phyloP scores from a whole-genome alignment of 495 filamentous ascomycete species.

The Apodospora peruviana region DNA sequence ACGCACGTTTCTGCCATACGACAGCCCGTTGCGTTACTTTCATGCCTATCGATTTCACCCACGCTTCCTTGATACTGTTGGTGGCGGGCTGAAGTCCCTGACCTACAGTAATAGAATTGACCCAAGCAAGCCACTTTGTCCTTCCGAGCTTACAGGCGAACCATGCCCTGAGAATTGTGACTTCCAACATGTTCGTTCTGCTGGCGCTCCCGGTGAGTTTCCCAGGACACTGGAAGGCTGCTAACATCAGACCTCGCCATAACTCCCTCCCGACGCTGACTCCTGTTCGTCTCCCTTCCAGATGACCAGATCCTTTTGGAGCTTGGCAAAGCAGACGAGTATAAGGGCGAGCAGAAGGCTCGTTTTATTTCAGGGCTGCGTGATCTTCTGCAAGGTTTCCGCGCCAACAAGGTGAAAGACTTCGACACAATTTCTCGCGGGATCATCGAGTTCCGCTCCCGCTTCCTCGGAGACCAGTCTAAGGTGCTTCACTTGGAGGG shows the following conservation, averaged over 20 bases:
- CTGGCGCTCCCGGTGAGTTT: conserved; percentile 76
- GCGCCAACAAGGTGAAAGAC: conserved; percentile 67
- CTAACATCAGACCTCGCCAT: conserved; percentile 25
- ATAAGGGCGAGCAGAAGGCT: conserved; percentile 61
- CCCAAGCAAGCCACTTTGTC: conserved; percentile 64
- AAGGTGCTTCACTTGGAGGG: conserved; percentile 42
- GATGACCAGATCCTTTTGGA: conserved; percentile 84
- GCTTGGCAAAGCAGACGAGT: conserved; percentile 70
- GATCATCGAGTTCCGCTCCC: conserved; percentile 73
- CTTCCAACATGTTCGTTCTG: conserved; percentile 75
- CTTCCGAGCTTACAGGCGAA: conserved; percentile 64
- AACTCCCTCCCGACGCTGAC: conserved; percentile 50
- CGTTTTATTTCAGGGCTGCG: conserved; percentile 72
- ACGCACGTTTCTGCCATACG: conserved; percentile 61
- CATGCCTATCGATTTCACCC: conserved; percentile 87
- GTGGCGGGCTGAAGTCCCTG: conserved; percentile 77
- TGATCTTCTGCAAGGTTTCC: conserved; percentile 68
- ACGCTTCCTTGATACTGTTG: conserved; percentile 58
- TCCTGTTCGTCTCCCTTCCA: conserved; percentile 48
- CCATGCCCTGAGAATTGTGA: conserved; percentile 72
- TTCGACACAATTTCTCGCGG: conserved; percentile 73
- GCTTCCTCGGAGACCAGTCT: conserved; percentile 46
- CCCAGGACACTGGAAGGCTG: conserved; percentile 12
- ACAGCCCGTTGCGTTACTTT: conserved; percentile 76
- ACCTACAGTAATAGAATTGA: conserved; percentile 90